A percentile compares a stretch with the other conserved stretches of the same genome.
Conservation (phyloP, 2,329 filamentous ascomycete species). For the Penicillium sp. region DNA sequence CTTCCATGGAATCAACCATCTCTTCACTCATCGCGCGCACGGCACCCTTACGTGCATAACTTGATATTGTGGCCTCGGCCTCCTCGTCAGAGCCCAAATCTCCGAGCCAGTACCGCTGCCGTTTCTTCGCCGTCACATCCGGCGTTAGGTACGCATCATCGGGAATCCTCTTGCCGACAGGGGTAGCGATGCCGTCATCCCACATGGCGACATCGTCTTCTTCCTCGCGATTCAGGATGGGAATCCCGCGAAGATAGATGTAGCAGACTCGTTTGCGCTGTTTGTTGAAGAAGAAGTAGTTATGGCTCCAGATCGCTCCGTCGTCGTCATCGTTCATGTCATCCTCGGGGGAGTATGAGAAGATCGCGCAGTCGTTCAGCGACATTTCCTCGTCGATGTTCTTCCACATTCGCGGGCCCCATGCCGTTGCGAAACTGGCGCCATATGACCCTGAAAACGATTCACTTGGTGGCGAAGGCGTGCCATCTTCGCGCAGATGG, state of each 20-base stretch:
- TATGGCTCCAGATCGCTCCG: constrained; percentile 87
- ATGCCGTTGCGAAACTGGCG: constrained; percentile 57
- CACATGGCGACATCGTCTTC: constrained; percentile 47
- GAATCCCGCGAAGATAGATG: constrained; percentile 82
- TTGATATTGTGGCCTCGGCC: constrained; percentile 36
- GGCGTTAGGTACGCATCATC: constrained; percentile 49
- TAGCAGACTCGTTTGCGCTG: constrained; percentile 88
- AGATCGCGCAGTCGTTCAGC: constrained; percentile 81
- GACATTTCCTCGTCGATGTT: constrained; percentile 93
- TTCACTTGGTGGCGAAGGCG: constrained; percentile 35
- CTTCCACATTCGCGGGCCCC: constrained; percentile 89
- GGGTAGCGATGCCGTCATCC: constrained; percentile 39
- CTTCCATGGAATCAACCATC: constrained; percentile 51
- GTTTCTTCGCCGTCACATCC: constrained; percentile 65
- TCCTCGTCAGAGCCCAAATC: constrained; percentile 50
- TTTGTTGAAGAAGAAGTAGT: constrained; percentile 98
- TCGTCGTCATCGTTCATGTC: constrained; percentile 93
- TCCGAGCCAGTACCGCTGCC: constrained; percentile 84
- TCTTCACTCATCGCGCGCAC: constrained; percentile 53
- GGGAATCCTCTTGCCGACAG: constrained; percentile 44
- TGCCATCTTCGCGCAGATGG: constrained; percentile 41
- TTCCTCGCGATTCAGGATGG: constrained; percentile 64
- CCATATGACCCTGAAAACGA: constrained; percentile 46
- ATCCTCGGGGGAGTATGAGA: constrained; percentile 82
- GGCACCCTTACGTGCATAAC: constrained; percentile 39